Percentiles rank a stretch among this genome's conserved stretches.
Evolutionary conservation across 345 rosid species (phyloP).

Genomic region (Bruguiera gymnorhiza): DNA sequence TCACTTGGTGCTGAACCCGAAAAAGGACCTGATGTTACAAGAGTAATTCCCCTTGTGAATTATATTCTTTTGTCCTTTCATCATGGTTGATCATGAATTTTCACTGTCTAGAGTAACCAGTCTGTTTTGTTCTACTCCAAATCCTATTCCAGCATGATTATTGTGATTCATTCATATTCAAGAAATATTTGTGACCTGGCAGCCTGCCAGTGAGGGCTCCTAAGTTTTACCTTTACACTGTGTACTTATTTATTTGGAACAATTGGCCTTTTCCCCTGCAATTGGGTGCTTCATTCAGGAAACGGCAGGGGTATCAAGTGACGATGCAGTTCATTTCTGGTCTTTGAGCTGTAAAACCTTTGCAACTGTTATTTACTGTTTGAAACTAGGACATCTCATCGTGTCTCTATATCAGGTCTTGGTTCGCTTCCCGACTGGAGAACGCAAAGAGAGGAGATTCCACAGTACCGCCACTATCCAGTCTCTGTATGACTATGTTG

Average conservation of each 20-base stretch:
- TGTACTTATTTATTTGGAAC: no score
- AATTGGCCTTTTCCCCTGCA: no score
- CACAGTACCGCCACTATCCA: slow-evolving; percentile 54
- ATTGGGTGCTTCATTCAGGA: no score
- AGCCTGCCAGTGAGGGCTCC: no score
- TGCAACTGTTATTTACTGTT: not conserved
- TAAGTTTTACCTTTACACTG: no score
- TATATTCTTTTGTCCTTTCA: no score
- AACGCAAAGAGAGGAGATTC: slow-evolving; percentile 93
- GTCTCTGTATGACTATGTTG: slow-evolving; percentile 75
- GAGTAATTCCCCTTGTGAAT: slow-evolving; percentile 39
- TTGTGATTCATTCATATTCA: not conserved
- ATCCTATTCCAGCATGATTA: not conserved
- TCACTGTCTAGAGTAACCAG: no score
- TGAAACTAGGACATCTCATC: no score
- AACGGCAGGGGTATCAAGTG: no score
- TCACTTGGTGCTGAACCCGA: slow-evolving; percentile 89
- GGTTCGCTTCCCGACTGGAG: slow-evolving; percentile 88
- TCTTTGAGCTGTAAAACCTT: not conserved
- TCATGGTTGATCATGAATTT: no score
- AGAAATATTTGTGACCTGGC: no score
- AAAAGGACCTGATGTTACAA: slow-evolving; percentile 84
- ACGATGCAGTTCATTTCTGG: not conserved
- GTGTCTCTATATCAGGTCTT: slow-evolving; percentile 45
- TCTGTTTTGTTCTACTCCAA: no score